Evolutionary conservation across 1,284 basidiomycete genomes (phyloP), one percentile per base, ranked within the genome.

Genomic region (Boletus mariae): DNA sequence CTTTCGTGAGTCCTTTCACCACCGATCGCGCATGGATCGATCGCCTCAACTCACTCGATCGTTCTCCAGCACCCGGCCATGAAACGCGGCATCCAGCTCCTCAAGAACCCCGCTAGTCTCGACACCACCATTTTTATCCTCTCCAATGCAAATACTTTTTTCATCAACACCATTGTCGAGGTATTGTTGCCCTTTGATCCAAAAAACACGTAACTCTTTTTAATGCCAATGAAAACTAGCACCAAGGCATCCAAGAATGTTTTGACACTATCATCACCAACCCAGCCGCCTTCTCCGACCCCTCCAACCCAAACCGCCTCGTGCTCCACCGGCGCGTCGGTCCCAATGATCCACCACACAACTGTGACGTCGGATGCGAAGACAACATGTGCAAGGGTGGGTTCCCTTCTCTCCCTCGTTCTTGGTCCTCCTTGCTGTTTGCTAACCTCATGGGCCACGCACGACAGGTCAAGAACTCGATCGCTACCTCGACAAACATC

Each of bases 351-450:
- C 83, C 84, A 5, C 94, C 95, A 63, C 97, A 99, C 71, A 69
- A 65, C 2, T 99, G 96, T 74, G 78, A 75, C 49, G 80, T 98
- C 50, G 96, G 96, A 13, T 99, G 96, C 76, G 87, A 87, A 54
- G 82, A 90, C 10, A 99, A 99, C 75, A 98, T 99, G 94, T 99
- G 96, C 80, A 99, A 99, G 79, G 96, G 91, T 85, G 34, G 53
- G 62, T 55, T 13, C 26, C 35, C 34, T 31, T 31, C 9, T 31
- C 20, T 31, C 2, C 0, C 32, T 32, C 31, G 28, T 26, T 45
- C 15, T 32, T 32, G 2, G 28, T 44, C 6, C 13, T 26, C 34
- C 9, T 23, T 23, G 2, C 12, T 11, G 20, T 37, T 6, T 40
- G 31, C 32, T 23, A n/a, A 15, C 32, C 29, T 23, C 20, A 10